Percentiles rank a stretch among this genome's conserved stretches.
Evolutionary conservation across 495 filamentous ascomycete genomes (phyloP).

Genomic region (Penicillium fimorum): DNA sequence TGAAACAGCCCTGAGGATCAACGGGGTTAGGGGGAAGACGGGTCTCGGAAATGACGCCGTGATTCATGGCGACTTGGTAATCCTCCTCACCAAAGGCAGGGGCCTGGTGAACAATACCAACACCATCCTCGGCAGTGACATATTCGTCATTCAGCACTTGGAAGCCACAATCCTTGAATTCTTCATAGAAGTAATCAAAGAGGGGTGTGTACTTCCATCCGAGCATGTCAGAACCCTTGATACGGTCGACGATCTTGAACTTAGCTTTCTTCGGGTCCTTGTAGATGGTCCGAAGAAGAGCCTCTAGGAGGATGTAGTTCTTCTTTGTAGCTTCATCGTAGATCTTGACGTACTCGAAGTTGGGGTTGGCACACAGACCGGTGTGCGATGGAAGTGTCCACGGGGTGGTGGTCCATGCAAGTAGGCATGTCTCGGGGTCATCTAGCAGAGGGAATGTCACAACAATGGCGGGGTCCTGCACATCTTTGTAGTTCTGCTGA

Average conservation of each 20-base stretch:
- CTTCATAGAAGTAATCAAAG: constrained; percentile 90
- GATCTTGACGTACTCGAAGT: constrained; percentile 94
- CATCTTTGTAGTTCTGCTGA: constrained; percentile 91
- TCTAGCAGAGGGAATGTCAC: constrained; percentile 80
- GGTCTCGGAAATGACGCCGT: constrained; percentile 73
- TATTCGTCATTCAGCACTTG: constrained; percentile 82
- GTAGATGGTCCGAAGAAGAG: constrained; percentile 80
- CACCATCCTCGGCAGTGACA: constrained; percentile 89
- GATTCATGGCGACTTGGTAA: constrained; percentile 78
- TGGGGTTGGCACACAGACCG: constrained; percentile 77
- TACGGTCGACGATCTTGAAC: constrained; percentile 77
- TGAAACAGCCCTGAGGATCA: constrained; percentile 79
- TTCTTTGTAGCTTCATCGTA: constrained; percentile 76
- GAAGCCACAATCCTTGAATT: constrained; percentile 89
- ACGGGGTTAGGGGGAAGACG: constrained; percentile 88
- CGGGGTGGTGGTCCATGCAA: constrained; percentile 95
- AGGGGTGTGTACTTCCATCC: constrained; percentile 91
- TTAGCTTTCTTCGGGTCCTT: constrained; percentile 98
- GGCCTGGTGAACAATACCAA: constrained; percentile 92
- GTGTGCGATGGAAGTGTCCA: constrained; percentile 92
- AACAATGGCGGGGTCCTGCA: constrained; percentile 88
- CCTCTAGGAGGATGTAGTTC: constrained; percentile 85
- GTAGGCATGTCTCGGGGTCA: constrained; percentile 69
- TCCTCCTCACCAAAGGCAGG: constrained; percentile 97
- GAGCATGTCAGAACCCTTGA: constrained; percentile 83